phyloP scores from a whole-genome alignment of 768 basidiomycete genomes.

The Hebeloma cylindrosporum region DNA sequence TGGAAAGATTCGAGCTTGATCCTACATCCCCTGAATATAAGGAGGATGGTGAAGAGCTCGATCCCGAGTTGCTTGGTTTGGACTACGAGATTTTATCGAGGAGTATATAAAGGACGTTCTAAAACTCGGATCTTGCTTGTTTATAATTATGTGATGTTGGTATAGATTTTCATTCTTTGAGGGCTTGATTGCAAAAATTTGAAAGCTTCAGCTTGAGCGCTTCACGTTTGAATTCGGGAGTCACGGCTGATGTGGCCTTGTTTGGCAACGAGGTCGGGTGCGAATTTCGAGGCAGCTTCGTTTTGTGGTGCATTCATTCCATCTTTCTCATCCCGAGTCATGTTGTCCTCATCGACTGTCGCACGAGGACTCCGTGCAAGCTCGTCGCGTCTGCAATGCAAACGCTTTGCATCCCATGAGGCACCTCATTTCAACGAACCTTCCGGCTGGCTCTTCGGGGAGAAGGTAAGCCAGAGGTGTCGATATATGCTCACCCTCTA shows the following conservation, averaged over 20 bases:
- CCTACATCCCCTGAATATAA: constrained; percentile 47
- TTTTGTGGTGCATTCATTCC: too few species aligned
- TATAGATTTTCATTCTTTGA: too few species aligned
- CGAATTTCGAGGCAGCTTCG: too few species aligned
- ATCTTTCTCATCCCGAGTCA: constrained; percentile 12
- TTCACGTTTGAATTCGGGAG: background rate
- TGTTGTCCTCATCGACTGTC: constrained; percentile 44
- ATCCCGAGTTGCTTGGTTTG: constrained; percentile 32
- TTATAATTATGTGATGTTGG: too few species aligned
- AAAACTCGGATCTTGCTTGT: too few species aligned
- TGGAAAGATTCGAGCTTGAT: constrained; percentile 55
- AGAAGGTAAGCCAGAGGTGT: constrained; percentile 61
- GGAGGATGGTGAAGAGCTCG: constrained; percentile 18
- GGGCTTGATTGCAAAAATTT: too few species aligned
- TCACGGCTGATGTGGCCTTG: constrained; percentile 5
- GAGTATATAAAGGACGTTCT: constrained; percentile 6
- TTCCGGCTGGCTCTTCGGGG: constrained; percentile 82
- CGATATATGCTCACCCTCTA: background rate
- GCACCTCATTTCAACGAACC: constrained; percentile 89
- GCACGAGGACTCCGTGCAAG: constrained; percentile 43
- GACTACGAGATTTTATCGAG: constrained; percentile 51
- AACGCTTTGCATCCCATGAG: constrained; percentile 69
- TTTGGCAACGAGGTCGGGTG: too few species aligned
- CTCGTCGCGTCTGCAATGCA: constrained; percentile 36
- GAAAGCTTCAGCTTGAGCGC: too few species aligned